A percentile compares a stretch with the other conserved stretches of the same genome.
phyloP scores from a whole-genome alignment of 148 eudicot genomes.

The Amaranthus cruentus region DNA sequence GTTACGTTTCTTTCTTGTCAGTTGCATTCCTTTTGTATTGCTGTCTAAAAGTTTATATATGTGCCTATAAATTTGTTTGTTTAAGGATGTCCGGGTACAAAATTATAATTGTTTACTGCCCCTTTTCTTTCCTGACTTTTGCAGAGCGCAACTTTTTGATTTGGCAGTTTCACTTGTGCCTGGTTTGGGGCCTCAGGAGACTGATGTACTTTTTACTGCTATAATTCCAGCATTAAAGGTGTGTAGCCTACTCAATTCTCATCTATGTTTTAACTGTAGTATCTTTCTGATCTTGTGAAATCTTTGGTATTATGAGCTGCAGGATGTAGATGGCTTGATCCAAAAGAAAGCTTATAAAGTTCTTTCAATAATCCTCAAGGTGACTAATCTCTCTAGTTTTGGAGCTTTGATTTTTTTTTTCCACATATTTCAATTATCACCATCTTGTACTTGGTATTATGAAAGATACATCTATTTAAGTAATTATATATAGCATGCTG shows the following conservation, averaged over 20 bases:
- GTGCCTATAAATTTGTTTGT: neutral
- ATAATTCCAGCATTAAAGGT: constrained; percentile 70
- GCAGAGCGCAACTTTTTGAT: constrained; percentile 74
- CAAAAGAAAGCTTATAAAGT: constrained; percentile 98
- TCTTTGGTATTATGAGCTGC: constrained; percentile 16
- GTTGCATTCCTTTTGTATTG: neutral
- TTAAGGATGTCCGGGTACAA: neutral
- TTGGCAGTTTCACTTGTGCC: constrained; percentile 81
- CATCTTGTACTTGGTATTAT: neutral
- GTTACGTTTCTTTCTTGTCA: neutral
- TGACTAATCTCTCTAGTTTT: constrained; percentile 22
- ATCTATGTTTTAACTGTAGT: neutral
- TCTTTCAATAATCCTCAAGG: constrained; percentile 71
- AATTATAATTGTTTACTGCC: neutral
- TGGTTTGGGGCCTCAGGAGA: constrained; percentile 63
- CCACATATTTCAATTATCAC: neutral
- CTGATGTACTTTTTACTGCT: constrained; percentile 49
- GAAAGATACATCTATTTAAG: neutral
- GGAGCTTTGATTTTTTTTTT: neutral
- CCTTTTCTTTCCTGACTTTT: constrained; percentile 17
- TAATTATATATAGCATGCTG: neutral
- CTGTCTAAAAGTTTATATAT: neutral
- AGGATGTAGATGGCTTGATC: constrained; percentile 79
- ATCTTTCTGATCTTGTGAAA: constrained; percentile 11
- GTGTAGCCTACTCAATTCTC: neutral